phyloP scores from a whole-genome alignment of 345 rosid genomes.

The Pistacia integerrima region DNA sequence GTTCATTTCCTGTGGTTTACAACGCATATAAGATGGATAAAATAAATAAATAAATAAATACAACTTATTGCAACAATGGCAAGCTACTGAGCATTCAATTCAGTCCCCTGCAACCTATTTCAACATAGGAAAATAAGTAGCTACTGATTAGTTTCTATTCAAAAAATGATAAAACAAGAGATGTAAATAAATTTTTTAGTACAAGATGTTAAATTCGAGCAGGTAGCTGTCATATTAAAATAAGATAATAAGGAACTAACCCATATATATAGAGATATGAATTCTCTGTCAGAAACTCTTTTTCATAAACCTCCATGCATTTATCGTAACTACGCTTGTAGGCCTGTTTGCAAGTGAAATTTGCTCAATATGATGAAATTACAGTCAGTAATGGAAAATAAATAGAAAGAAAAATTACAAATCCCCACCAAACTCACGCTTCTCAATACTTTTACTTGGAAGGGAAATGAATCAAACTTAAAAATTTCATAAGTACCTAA shows the following conservation, averaged over 20 bases:
- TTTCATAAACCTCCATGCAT: slow-evolving; percentile 82
- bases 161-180: not conserved
- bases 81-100: slow-evolving; percentile 77
- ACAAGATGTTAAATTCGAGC: slow-evolving; percentile 2
- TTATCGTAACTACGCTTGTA: slow-evolving; percentile 79
- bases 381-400: not conserved
- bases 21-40: not conserved
- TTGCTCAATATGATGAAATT: slow-evolving; percentile 1
- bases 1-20: not conserved
- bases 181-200: no score
- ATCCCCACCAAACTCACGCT: not conserved
- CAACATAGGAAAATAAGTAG: slow-evolving; percentile 21
- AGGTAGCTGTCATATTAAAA: not conserved
- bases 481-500: not conserved
- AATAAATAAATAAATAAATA: slow-evolving; percentile 2
- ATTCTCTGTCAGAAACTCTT: slow-evolving; percentile 72
- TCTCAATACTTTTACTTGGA: not conserved
- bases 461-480: not conserved
- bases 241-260: slow-evolving; percentile 43
- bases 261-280: slow-evolving; percentile 81
- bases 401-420: not conserved
- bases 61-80: slow-evolving; percentile 74
- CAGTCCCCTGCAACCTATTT: slow-evolving; percentile 64
- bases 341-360: slow-evolving; percentile 51
- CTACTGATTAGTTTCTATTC: slow-evolving; percentile 19